A percentile compares a stretch with the other conserved stretches of the same genome.
Evolutionary conservation across 2,329 filamentous ascomycete genomes (phyloP).

Genomic region (Hypoxylon sp.): DNA sequence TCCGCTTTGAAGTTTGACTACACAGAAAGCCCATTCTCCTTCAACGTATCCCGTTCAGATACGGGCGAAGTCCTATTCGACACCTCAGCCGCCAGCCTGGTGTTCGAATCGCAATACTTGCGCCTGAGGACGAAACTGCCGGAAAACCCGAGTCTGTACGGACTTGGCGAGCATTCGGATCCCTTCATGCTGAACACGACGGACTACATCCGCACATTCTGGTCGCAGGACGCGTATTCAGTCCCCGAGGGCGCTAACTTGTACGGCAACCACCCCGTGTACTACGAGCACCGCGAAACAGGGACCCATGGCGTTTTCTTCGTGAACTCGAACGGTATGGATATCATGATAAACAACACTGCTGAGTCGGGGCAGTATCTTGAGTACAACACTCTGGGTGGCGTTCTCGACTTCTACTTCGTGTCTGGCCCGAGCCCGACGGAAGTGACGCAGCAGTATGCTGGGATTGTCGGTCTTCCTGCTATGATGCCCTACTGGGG

Average conservation of each 20-base stretch:
- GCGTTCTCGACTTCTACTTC: conserved; percentile 78
- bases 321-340: conserved; percentile 79
- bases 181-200: conserved; percentile 72
- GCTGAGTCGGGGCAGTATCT: conserved; percentile 70
- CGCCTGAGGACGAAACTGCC: conserved; percentile 76
- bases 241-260: conserved; percentile 70
- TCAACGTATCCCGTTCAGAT: conserved; percentile 50
- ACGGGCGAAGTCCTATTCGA: conserved; percentile 69
- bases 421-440: conserved; percentile 66
- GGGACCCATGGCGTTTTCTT: conserved; percentile 73
- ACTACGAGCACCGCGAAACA: conserved; percentile 72
- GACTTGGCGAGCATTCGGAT: conserved; percentile 80
- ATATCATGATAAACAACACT: conserved; percentile 75
- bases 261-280: conserved; percentile 79
- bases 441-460: conserved; percentile 67
- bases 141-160: conserved; percentile 75
- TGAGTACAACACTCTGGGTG: conserved; percentile 82
- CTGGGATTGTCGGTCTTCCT: conserved; percentile 63
- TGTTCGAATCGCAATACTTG: conserved; percentile 83
- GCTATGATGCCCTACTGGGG: conserved; percentile 72
- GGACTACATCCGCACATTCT: conserved; percentile 75
- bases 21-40: conserved; percentile 51
- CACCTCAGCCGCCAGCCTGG: conserved; percentile 69
- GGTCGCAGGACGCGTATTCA: conserved; percentile 72
- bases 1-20: conserved; percentile 48